Base-by-base conservation (phyloP, 441 rosid genomes). In the Flueggea neowawraea region DNA sequence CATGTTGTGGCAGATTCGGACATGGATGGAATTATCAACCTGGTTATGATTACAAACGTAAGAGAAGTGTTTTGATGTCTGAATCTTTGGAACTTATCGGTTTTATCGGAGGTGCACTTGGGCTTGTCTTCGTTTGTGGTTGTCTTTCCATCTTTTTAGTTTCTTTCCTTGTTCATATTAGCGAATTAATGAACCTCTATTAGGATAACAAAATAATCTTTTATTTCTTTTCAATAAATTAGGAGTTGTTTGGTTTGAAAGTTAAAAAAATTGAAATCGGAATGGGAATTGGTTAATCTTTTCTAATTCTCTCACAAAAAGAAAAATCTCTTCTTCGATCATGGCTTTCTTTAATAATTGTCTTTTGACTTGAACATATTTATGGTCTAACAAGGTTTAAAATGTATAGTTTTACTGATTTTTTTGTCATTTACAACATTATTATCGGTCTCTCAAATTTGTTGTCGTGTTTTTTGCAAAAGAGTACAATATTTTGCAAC, bases 131-230 rank as follows among this genome's bases (percentile, higher is more conserved):
- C 39, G 64, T 78, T 14, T 15, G 52, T 16, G 78, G 85, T 31
- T 73, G 76, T 66, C 61, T 73, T 22, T 75, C 69, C 70, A 63
- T 80, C 54, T 63, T 14, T 48, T 72, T 78, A 49, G 64, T 70
- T 54, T 75, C 74, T 48, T 59, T 78, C 58, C 60, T 77, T 0
- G 66, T 72, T 57, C 75, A 65, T 65, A 7, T 66, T 7, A 64
- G 31, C 44, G 8, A 63, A 45, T 53, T 6, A 11, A 8, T 53
- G 5, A 6, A 14, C 54, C 31, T 17, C 12, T 53, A 16, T 16
- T 53, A 16, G 31, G 22, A 2, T 53, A n/a, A 28, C 5, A 47
- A 6, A 10, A 14, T 9, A 47, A 4, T 47, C 5, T 4, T 11
- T 3, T 47, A 3, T 36, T 36, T 36, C 4, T 5, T 36, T 36